These are phyloP conservation scores for Tetraselmis striata DNA, from an alignment of 139 green algal species.

Conservation along the genomic window DNA sequence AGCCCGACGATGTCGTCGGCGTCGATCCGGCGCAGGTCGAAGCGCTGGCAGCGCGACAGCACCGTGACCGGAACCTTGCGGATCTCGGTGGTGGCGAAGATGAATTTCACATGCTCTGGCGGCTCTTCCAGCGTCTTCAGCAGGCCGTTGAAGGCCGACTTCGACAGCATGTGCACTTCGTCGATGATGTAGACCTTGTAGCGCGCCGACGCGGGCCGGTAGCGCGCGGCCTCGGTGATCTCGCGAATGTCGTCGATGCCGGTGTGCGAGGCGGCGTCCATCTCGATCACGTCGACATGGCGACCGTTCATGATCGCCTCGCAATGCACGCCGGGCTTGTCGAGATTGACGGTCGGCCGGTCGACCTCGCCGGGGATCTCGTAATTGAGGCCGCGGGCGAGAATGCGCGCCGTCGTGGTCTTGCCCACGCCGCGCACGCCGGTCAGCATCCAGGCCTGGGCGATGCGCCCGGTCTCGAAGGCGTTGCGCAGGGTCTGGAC, in stretches of 20 bases:
- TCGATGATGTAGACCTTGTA: slow-evolving; percentile 26
- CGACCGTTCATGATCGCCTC: not conserved
- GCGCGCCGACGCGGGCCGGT: no score
- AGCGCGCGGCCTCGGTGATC: not conserved
- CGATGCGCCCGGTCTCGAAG: not conserved
- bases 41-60: not conserved
- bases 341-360: no score
- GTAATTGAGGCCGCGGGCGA: not conserved
- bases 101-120: slow-evolving; percentile 16
- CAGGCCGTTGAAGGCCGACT: slow-evolving; percentile 12
- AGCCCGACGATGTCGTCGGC: not conserved
- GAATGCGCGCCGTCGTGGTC: not conserved
- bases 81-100: slow-evolving; percentile 15
- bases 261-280: not conserved
- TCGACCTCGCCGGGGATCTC: not conserved
- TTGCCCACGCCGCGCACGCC: not conserved
- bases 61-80: not conserved
- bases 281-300: not conserved
- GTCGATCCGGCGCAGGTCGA: not conserved
- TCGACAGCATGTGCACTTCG: slow-evolving; percentile 22
- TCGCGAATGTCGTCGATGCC: not conserved
- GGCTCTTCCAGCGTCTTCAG: slow-evolving; percentile 23
- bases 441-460: not conserved
- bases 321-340: no score
- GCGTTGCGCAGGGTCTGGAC: not conserved